Conservation (phyloP, 1,139 yeast species). For the Hemisphaericaspora lyxosophila region DNA sequence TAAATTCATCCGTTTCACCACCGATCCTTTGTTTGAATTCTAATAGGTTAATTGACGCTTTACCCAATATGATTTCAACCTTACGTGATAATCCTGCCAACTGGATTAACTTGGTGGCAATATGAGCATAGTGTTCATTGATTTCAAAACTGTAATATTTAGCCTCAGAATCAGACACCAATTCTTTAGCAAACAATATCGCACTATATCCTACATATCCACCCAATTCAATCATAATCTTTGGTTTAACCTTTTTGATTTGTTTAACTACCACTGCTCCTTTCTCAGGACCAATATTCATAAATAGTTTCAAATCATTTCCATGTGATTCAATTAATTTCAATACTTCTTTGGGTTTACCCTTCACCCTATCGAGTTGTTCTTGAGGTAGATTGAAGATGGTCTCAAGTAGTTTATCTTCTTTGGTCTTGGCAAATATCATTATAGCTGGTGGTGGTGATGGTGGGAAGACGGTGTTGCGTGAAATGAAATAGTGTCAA, state of each 20-base stretch:
- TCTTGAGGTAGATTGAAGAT: constrained; percentile 24
- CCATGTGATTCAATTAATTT: constrained; percentile 31
- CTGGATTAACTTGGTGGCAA: constrained; percentile 32
- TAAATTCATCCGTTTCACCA: constrained; percentile 7
- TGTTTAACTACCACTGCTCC: constrained; percentile 30
- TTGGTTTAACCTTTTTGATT: constrained; percentile 28
- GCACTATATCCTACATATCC: constrained; percentile 48
- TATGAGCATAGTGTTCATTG: constrained; percentile 31
- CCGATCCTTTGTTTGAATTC: constrained; percentile 22
- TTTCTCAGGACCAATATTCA: constrained; percentile 36
- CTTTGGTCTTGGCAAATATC: constrained; percentile 13
- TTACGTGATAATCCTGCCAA: constrained; percentile 37
- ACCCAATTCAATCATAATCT: constrained; percentile 42
- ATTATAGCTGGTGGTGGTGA: too few species aligned
- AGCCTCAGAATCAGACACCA: constrained; percentile 23
- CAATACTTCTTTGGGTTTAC: constrained; percentile 32
- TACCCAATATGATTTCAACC: constrained; percentile 38
- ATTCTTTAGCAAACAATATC: constrained; percentile 31
- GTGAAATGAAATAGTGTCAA: too few species aligned
- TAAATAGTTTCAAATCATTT: constrained; percentile 16
- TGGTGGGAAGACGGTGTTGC: too few species aligned
- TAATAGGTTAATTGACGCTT: constrained; percentile 31
- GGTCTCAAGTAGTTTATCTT: constrained; percentile 22
- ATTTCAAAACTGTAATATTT: constrained; percentile 41
- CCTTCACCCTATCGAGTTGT: constrained; percentile 19